Evolutionary conservation across 2,329 filamentous ascomycete genomes (phyloP).

Genomic region (Verticillium zaregamsianum): DNA sequence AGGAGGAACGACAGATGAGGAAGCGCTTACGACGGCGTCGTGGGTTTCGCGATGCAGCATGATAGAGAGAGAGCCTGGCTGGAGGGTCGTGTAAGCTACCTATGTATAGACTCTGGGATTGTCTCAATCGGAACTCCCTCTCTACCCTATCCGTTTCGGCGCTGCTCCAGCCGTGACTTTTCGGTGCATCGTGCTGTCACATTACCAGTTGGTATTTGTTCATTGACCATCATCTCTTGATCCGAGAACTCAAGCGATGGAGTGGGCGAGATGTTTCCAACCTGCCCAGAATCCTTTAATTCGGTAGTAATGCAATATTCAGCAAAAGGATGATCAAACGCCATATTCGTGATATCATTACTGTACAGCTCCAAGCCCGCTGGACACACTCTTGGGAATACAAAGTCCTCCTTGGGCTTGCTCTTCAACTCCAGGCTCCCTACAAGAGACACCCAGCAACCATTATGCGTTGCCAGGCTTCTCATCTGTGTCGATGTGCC

Average conservation of each 20-base stretch:
- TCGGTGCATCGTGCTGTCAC: too few relatives aligned
- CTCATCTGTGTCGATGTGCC: slow-evolving; percentile 97
- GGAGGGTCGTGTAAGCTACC: slow-evolving; percentile 7
- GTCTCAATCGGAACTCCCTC: slow-evolving; percentile 4
- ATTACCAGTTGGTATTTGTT: neutral
- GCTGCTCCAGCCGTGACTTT: neutral
- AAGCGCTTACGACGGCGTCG: slow-evolving; percentile 1
- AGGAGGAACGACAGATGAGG: neutral
- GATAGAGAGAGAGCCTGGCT: slow-evolving; percentile 1
- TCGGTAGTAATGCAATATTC: neutral
- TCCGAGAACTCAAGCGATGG: neutral
- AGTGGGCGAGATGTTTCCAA: neutral
- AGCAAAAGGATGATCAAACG: neutral
- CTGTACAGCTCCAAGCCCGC: neutral
- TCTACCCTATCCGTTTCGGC: neutral
- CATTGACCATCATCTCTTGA: neutral
- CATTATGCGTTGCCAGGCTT: slow-evolving; percentile 72
- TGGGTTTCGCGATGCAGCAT: neutral
- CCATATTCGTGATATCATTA: neutral
- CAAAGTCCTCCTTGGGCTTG: neutral
- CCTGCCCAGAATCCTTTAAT: neutral
- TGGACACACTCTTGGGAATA: neutral
- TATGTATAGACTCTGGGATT: slow-evolving; percentile 15
- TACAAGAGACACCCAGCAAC: neutral
- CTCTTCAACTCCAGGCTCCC: neutral